Base-by-base conservation (phyloP, 2,329 filamentous ascomycete species). In the Aureobasidium vineae region DNA sequence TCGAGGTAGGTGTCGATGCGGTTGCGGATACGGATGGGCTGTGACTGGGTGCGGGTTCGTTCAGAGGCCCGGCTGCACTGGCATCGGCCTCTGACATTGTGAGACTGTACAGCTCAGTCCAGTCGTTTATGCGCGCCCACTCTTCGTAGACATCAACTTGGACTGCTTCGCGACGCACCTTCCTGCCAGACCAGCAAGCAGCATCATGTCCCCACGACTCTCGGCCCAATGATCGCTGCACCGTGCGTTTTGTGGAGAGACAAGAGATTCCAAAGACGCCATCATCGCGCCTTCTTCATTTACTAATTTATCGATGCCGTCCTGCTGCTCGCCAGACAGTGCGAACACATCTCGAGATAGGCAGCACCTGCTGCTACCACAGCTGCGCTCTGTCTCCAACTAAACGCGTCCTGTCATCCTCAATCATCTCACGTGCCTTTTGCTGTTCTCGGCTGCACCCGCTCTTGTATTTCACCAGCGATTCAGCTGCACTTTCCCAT, bases 41-140 rank as follows among this genome's bases (percentile, higher is more conserved):
- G n/a, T 41, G 19, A 13, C 11, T 19, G 21, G 59, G 33, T 16
- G 36, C 33, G 59, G 59, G 33, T 63, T 63, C 59, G 45, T 63
- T 50, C 31, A 63, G 45, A 63, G 59, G 59, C 59, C 59, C 59
- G 28, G 36, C 57, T 52, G 59, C 59, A n/a, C 31, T 63, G 40
- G 59, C 59, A 41, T 63, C 59, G 59, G 59, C 59, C 59, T 63
- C 59, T 50, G 59, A 33, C 59, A 63, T 63, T 50, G 59, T 63
- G 28, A 19, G 23, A 59, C 56, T 31, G 15, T 45, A 40, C 56
- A 40, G 26, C 56, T 59, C 56, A n/a, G 54, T 63, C 54, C 54
- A 57, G 38, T 57, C 38, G 54, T 57, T 40, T 59, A 59, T 59
- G 26, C 54, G 54, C 40, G 28, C 5, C 40, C 38, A 31, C 31